Evolutionary conservation across 345 rosid species (phyloP).

Genomic region (Sisymbrium irio): DNA sequence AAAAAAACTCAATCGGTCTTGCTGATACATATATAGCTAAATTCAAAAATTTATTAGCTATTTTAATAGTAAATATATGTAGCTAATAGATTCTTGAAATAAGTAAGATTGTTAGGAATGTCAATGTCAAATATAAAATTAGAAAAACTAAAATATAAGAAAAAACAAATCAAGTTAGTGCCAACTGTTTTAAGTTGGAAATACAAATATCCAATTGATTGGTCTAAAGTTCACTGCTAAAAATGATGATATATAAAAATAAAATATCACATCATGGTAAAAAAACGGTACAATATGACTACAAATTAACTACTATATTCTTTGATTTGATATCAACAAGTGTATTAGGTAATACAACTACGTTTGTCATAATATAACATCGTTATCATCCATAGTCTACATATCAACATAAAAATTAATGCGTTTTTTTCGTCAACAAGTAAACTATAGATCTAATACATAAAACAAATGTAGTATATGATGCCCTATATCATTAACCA

Average conservation of each 20-base stretch:
- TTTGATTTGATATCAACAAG: background rate
- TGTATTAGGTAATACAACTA: background rate
- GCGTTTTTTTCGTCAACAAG: background rate
- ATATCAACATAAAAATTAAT: background rate
- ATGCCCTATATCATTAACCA: background rate
- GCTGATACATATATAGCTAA: background rate
- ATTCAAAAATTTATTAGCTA: background rate
- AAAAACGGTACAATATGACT: background rate
- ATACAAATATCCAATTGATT: background rate
- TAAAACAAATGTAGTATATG: background rate
- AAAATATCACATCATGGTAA: background rate
- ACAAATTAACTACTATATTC: background rate
- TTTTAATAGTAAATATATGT: background rate
- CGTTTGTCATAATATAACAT: constrained; percentile 1
- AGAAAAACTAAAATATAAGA: background rate
- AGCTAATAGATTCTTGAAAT: background rate
- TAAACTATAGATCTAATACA: background rate
- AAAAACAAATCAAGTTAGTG: background rate
- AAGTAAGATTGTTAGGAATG: background rate
- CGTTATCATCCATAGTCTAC: constrained; percentile 9
- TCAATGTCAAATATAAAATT: background rate
- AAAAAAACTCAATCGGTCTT: background rate
- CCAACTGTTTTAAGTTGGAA: background rate
- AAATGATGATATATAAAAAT: background rate
- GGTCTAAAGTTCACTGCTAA: background rate